Conservation (phyloP, 2,329 filamentous ascomycete species). For the Ilyonectria destructans region DNA sequence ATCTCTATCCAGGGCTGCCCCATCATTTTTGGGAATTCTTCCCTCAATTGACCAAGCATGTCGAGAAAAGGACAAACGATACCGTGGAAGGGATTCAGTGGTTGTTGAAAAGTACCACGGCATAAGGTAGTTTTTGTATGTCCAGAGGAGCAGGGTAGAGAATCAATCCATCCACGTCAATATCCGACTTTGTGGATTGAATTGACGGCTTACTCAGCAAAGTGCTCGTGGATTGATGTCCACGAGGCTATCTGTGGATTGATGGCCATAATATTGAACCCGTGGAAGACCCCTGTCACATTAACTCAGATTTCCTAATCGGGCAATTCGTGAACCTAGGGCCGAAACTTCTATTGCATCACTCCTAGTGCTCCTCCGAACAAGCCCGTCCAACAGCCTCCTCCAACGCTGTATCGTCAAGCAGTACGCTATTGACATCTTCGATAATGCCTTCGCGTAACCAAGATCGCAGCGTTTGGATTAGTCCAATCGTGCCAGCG, state of each 20-base stretch:
- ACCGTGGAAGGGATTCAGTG: background rate
- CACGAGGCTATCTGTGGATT: background rate
- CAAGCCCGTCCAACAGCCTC: conserved; percentile 4
- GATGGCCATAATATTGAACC: conserved; percentile 3
- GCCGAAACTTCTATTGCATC: background rate
- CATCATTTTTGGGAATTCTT: conserved; percentile 17
- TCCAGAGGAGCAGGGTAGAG: background rate
- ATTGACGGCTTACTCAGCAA: too few species aligned
- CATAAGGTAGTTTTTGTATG: background rate
- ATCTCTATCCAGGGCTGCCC: conserved; percentile 15
- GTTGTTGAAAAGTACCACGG: background rate
- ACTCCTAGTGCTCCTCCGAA: conserved; percentile 4
- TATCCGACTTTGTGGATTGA: background rate
- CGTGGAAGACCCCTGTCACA: conserved; percentile 9
- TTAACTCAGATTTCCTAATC: conserved; percentile 7
- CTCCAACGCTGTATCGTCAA: conserved; percentile 4
- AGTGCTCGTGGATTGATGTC: background rate
- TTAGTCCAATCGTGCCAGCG: too few species aligned
- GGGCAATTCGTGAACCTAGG: background rate
- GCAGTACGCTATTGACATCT: conserved; percentile 5
- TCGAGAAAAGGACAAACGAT: conserved; percentile 14
- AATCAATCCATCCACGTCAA: background rate
- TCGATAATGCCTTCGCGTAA: conserved; percentile 5
- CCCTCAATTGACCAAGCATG: conserved; percentile 5
- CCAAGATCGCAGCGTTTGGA: too few species aligned